Percentiles rank a stretch among this genome's conserved stretches.
Conservation (phyloP, 305 asterid genomes). For the Fraxinus floribunda region DNA sequence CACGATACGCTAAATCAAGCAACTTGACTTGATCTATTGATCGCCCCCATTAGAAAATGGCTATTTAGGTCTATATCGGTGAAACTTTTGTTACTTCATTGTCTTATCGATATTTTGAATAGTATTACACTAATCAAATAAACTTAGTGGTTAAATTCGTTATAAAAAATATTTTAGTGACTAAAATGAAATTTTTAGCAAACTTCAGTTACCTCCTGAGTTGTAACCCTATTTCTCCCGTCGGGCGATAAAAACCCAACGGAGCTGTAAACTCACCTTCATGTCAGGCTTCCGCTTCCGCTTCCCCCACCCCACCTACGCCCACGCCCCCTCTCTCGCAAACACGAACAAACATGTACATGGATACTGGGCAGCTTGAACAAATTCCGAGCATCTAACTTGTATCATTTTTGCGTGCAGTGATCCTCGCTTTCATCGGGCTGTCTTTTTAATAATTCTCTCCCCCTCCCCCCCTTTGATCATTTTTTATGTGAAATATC, state of each 20-base stretch:
- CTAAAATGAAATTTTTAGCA: not conserved
- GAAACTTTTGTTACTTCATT: not conserved
- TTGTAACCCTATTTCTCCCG: not conserved
- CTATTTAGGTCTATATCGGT: not conserved
- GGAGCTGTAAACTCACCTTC: not conserved
- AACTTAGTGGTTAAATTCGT: not conserved
- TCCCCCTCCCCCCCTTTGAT: not conserved
- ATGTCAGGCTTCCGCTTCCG: not conserved
- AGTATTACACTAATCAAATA: not conserved
- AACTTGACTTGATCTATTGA: not conserved
- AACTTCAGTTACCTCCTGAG: not conserved
- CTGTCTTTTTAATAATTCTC: not conserved
- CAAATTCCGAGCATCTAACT: conserved; percentile 31
- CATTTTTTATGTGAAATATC: not conserved
- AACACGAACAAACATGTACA: not conserved
- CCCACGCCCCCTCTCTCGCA: not conserved
- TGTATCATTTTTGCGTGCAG: conserved; percentile 42
- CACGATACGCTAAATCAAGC: not conserved
- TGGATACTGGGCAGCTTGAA: not conserved
- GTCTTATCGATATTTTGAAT: not conserved
- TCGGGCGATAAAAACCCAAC: not conserved
- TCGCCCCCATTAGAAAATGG: not conserved
- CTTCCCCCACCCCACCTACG: not conserved
- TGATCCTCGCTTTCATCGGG: conserved; percentile 24
- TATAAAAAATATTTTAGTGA: not conserved